phyloP scores from a whole-genome alignment of 805 yeast species.

The Wickerhamomyces chaumierensis region DNA sequence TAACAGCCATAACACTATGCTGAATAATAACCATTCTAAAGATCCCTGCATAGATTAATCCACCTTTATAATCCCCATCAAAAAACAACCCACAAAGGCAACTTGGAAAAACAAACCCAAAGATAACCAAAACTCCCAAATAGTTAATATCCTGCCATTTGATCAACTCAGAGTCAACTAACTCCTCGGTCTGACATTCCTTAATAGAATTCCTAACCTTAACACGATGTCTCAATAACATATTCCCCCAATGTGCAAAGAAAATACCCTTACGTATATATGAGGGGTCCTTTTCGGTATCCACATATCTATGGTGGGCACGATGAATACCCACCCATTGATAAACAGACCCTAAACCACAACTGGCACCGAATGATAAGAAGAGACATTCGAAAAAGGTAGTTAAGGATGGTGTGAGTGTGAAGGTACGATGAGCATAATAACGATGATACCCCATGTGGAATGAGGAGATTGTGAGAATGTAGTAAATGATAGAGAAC shows the following conservation, averaged over 20 bases:
- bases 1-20: slow-evolving; percentile 67
- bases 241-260: slow-evolving; percentile 87
- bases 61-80: slow-evolving; percentile 70
- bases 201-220: slow-evolving; percentile 28
- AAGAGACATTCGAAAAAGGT: slow-evolving; percentile 27
- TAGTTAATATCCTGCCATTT: slow-evolving; percentile 23
- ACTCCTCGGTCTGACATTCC: slow-evolving; percentile 39
- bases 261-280: slow-evolving; percentile 68
- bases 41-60: slow-evolving; percentile 70
- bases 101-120: slow-evolving; percentile 55
- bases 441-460: slow-evolving; percentile 79
- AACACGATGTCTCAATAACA: slow-evolving; percentile 55
- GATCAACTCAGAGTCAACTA: slow-evolving; percentile 44
- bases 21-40: slow-evolving; percentile 62
- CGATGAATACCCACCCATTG: slow-evolving; percentile 81
- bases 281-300: slow-evolving; percentile 84
- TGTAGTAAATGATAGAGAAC: slow-evolving; percentile 44
- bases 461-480: slow-evolving; percentile 55
- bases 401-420: slow-evolving; percentile 28
- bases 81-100: slow-evolving; percentile 53
- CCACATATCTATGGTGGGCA: slow-evolving; percentile 84
- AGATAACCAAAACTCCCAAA: slow-evolving; percentile 34
- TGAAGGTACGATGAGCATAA: slow-evolving; percentile 54
- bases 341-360: slow-evolving; percentile 65
- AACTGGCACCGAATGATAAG: slow-evolving; percentile 55